Evolutionary conservation across 352 stramenopile species (phyloP).

Genomic region (Albugo candida): DNA sequence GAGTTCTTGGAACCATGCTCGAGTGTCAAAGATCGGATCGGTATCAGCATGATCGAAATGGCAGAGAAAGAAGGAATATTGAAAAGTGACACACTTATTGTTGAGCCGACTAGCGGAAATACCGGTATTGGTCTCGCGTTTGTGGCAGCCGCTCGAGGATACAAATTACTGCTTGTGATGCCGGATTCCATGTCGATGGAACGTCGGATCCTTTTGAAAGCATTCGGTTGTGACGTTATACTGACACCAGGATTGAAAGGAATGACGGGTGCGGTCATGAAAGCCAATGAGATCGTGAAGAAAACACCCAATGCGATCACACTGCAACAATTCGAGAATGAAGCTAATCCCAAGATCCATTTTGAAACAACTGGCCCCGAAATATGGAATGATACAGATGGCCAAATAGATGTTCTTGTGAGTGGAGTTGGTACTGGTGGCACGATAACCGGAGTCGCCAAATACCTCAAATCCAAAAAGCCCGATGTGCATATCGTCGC

Average conservation of each 20-base stretch:
- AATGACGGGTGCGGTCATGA: conserved; percentile 61
- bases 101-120: conserved; percentile 90
- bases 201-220: conserved; percentile 88
- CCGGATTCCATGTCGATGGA: conserved; percentile 93
- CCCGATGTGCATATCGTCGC: conserved; percentile 58
- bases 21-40: conserved; percentile 76
- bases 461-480: conserved; percentile 80
- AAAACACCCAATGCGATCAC: conserved; percentile 65
- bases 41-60: conserved; percentile 67
- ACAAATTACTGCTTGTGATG: conserved; percentile 90
- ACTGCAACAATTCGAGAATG: conserved; percentile 93
- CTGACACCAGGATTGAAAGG: conserved; percentile 78
- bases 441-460: conserved; percentile 67
- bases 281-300: conserved; percentile 53
- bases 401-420: conserved; percentile 77
- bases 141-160: conserved; percentile 75
- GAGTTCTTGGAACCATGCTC: conserved; percentile 81
- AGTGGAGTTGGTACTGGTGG: conserved; percentile 72
- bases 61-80: conserved; percentile 49
- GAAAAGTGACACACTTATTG: conserved; percentile 66
- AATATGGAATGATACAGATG: conserved; percentile 78
- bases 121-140: conserved; percentile 89
- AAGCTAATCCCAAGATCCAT: conserved; percentile 89
- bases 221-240: conserved; percentile 81
- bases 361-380: conserved; percentile 76